Evolutionary conservation across 208 protist genomes (phyloP), one percentile per base, ranked within the genome.

Genomic region (Crithidia bombi): DNA sequence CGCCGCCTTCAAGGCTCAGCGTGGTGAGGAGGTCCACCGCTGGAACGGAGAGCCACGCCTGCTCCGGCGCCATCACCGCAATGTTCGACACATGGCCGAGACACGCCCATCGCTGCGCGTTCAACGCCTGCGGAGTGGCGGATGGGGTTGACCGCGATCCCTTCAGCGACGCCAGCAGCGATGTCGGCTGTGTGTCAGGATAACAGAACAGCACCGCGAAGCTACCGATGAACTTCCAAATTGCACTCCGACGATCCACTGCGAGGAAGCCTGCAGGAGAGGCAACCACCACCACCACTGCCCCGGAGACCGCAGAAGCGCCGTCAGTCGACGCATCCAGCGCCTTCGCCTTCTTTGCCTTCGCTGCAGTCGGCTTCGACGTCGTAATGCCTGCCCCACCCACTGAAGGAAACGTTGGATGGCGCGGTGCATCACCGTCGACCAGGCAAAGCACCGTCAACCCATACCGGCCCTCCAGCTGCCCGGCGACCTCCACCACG

Each of bases 191-290:
- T 14, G 50, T 28, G 11, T 36, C 28, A 0, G 61, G 32, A 11
- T 17, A 41, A 23, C 47, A 39, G 1, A 54, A 69, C 26, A 74
- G 70, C 23, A 74, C 69, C n/a, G 32, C 69, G 65, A 76, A 84
- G n/a, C 69, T 70, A 19, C 81, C 82, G 46, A 93, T 73, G 71
- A 78, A 82, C 55, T 89, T 88, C 88, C 88, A 93, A 33, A 93
- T 64, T 28, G 84, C 88, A 71, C 82, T 90, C 30, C 84, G 73
- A 36, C 71, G 78, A 59, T 93, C 82, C 23, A 85, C 72, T 0
- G 58, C 51, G 25, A 89, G 47, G 52, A 93, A 86, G 10, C 71
- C 73, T 11, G 75, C 72, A 10, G 79, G 71, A 0, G 87, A 85
- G 9, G 75, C 72, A 11, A 93, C 69, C 17, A 91, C 66, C 35